Conservation (phyloP, 2,329 filamentous ascomycete genomes). For the Kalmusia sp. region DNA sequence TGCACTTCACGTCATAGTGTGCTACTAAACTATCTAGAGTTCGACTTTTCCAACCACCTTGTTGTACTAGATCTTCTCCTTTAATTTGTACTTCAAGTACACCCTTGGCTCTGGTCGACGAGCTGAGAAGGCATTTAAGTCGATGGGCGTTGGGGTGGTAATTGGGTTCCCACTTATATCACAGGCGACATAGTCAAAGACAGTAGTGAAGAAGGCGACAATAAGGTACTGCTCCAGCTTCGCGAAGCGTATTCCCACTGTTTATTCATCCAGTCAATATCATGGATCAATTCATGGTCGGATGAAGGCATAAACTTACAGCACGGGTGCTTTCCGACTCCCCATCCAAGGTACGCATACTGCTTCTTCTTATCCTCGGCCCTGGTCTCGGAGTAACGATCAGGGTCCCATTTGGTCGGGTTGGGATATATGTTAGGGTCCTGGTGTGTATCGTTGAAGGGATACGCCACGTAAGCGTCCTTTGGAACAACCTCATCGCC, state of each 20-base stretch:
- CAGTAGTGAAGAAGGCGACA: not conserved
- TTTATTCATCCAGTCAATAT: not conserved
- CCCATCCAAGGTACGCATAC: slow-evolving; percentile 49
- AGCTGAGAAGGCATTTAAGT: not conserved
- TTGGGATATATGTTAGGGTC: slow-evolving; percentile 58
- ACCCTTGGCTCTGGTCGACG: not conserved
- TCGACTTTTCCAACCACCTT: no score
- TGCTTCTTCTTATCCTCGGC: slow-evolving; percentile 56
- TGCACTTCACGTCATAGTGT: no score
- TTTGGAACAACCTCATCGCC: slow-evolving; percentile 59
- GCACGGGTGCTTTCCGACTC: slow-evolving; percentile 13
- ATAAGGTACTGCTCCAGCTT: not conserved
- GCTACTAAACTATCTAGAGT: no score
- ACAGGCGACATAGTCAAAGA: not conserved
- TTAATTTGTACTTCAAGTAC: not conserved
- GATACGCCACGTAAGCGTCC: slow-evolving; percentile 55
- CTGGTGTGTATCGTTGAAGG: slow-evolving; percentile 57
- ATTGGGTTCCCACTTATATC: not conserved
- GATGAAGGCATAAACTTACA: not conserved
- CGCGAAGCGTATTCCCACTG: not conserved
- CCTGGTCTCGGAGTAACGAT: slow-evolving; percentile 54
- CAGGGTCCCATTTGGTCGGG: slow-evolving; percentile 59
- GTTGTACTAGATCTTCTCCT: not conserved
- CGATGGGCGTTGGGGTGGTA: not conserved
- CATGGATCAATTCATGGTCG: no score